These are phyloP conservation scores for Astrocystis sublimbata DNA, from an alignment of 495 filamentous ascomycete genomes.

Conservation along the genomic window DNA sequence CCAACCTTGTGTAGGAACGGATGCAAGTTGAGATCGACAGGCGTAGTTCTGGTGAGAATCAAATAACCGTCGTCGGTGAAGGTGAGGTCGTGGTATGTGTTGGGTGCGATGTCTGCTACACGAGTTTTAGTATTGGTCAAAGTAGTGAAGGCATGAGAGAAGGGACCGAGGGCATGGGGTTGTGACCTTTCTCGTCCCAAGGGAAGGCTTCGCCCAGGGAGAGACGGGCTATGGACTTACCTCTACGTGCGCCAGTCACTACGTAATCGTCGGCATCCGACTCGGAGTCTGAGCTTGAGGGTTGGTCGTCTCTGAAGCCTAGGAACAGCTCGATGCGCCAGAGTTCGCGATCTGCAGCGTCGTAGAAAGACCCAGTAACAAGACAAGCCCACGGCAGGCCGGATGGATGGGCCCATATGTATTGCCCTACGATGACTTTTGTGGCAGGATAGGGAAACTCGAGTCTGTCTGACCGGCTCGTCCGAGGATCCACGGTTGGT, in stretches of 20 bases:
- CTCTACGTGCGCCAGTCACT: background rate
- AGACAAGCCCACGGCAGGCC: conserved; percentile 32
- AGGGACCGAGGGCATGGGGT: background rate
- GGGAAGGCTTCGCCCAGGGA: background rate
- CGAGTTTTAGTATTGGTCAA: background rate
- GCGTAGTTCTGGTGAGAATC: background rate
- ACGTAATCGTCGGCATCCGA: background rate
- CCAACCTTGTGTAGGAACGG: background rate
- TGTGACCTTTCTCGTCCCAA: background rate
- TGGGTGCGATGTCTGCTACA: background rate
- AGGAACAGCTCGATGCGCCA: conserved; percentile 32
- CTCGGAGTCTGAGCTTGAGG: background rate
- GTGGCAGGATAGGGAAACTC: conserved; percentile 34
- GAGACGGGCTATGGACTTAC: background rate
- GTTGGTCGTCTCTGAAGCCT: conserved; percentile 15
- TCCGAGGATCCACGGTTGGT: conserved; percentile 28
- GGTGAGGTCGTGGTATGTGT: background rate
- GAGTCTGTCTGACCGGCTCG: background rate
- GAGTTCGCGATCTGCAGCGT: conserved; percentile 25
- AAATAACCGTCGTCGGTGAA: conserved; percentile 17
- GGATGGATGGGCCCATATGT: conserved; percentile 23
- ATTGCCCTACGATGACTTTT: conserved; percentile 28
- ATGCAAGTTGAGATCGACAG: background rate
- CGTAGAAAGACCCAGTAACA: conserved; percentile 34
- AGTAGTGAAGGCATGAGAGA: background rate